phyloP scores from a whole-genome alignment of 1,284 basidiomycete genomes.

The Cutaneotrichosporon curvatum region DNA sequence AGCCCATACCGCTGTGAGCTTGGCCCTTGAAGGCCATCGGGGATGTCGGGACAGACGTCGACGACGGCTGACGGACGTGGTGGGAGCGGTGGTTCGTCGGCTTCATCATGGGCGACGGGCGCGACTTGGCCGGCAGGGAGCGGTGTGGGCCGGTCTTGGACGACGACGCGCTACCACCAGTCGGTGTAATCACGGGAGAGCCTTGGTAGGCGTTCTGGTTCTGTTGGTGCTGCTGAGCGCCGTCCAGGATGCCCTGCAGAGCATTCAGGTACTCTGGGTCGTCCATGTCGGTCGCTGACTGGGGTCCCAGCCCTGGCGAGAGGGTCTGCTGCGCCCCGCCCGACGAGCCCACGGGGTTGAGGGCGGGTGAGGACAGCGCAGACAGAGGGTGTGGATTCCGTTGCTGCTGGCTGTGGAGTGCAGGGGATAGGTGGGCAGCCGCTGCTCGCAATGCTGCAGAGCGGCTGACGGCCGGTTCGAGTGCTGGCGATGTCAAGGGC shows the following conservation, averaged over 20 bases:
- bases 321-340: slow-evolving; percentile 43
- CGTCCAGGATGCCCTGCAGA: slow-evolving; percentile 31
- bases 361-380: slow-evolving; percentile 34
- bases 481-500: slow-evolving; percentile 54
- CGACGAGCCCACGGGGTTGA: slow-evolving; percentile 39
- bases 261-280: slow-evolving; percentile 39
- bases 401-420: slow-evolving; percentile 12
- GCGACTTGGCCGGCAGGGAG: slow-evolving; percentile 31
- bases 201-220: slow-evolving; percentile 2
- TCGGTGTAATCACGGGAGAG: slow-evolving; percentile 10
- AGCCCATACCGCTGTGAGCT: slow-evolving; percentile 17
- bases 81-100: slow-evolving; percentile 36
- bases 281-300: slow-evolving; percentile 26
- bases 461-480: slow-evolving; percentile 44
- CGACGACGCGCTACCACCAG: slow-evolving; percentile 5
- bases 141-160: slow-evolving; percentile 35
- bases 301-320: slow-evolving; percentile 39
- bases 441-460: slow-evolving; percentile 24
- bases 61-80: slow-evolving; percentile 14
- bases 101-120: slow-evolving; percentile 46
- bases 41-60: slow-evolving; percentile 23
- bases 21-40: slow-evolving; percentile 22
- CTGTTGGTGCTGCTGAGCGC: background rate
- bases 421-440: slow-evolving; percentile 19
- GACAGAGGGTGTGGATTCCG: slow-evolving; percentile 33